Evolutionary conservation across 2,329 filamentous ascomycete species (phyloP).

Genomic region (Microdochium paspali): DNA sequence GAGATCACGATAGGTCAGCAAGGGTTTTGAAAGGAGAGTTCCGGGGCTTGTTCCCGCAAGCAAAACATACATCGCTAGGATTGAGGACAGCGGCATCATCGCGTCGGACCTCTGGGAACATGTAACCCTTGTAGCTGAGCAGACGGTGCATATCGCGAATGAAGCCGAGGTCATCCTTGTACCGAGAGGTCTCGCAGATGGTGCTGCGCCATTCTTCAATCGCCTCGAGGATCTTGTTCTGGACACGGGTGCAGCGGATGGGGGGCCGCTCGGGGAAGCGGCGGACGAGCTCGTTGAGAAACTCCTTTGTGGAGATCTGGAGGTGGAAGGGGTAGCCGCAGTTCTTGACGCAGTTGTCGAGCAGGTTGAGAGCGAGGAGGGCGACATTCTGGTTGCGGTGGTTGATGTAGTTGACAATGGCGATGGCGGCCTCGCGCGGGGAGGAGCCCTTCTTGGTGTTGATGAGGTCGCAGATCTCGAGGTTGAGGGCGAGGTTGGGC

Average conservation of each 20-base stretch:
- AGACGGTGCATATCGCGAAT: slow-evolving; percentile 96
- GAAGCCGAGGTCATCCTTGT: slow-evolving; percentile 94
- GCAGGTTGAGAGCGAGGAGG: slow-evolving; percentile 77
- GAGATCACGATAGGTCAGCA: slow-evolving; percentile 1
- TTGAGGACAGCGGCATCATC: slow-evolving; percentile 97
- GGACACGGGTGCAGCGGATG: slow-evolving; percentile 74
- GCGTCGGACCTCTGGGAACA: slow-evolving; percentile 82
- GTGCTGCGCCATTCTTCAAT: slow-evolving; percentile 98
- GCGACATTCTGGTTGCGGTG: slow-evolving; percentile 95
- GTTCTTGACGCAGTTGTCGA: slow-evolving; percentile 99
- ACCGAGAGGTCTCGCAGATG: slow-evolving; percentile 95
- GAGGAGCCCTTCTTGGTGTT: slow-evolving; percentile 95
- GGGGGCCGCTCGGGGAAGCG: slow-evolving; percentile 92
- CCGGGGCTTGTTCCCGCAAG: too few relatives aligned
- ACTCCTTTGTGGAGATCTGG: slow-evolving; percentile 97
- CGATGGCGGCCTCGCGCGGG: slow-evolving; percentile 86
- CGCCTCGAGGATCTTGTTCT: slow-evolving; percentile 85
- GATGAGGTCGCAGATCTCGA: slow-evolving; percentile 93
- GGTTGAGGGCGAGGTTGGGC: slow-evolving; percentile 89
- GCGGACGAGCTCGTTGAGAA: slow-evolving; percentile 94
- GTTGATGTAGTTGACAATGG: slow-evolving; percentile 92
- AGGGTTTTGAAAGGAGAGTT: too few relatives aligned
- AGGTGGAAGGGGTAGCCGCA: slow-evolving; percentile 98
- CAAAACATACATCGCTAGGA: slow-evolving; percentile 74
- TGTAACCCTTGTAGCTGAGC: slow-evolving; percentile 92